Evolutionary conservation across 2,329 filamentous ascomycete species (phyloP), one percentile per base, ranked within the genome.

Genomic region (Microsporum canis): DNA sequence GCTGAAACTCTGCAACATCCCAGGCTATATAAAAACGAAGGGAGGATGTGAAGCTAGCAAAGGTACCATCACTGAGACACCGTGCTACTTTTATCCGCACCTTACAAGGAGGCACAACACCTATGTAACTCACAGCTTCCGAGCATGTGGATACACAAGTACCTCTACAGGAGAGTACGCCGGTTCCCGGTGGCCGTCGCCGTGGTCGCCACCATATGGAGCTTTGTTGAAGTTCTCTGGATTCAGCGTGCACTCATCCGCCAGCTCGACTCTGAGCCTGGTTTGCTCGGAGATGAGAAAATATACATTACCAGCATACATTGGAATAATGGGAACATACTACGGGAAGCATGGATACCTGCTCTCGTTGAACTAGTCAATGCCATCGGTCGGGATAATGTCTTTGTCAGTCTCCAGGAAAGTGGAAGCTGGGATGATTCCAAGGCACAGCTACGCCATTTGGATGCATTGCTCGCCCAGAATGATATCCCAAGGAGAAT

Each of bases 231-330:
- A 29, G 51, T 36, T n/a, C 51, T 55, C 51, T 55, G 51, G 51
- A 31, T 55, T n/a, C 29, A 36, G 51, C 29, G n/a, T 33, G 51
- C 51, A 6, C 51, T 55, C 12, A 6, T 55, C 51, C 31, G 17
- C 7, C 51, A 55, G 12, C 8, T 55, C 51, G 6, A 38, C 14
- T 36, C 29, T 23, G 33, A 55, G 6, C 51, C 31, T 36, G n/a
- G 51, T 55, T 34, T n/a, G 14, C 51, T 55, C n/a, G 33, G 33
- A 36, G 31, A 23, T n/a, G 51, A 55, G 23, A 55, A 55, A n/a
- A 57, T 89, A 63, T 89, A 84, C 73, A 87, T 90, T 63, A 83
- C 85, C 3, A 83, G 82, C 63, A 83, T 86, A 69, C 85, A 88
- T 68, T 88, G 85, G 79, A 88, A 87, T 67, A 83, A 83, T 64